Conservation (phyloP, 2,329 filamentous ascomycete species). For the Akanthomyces uredinophilus region DNA sequence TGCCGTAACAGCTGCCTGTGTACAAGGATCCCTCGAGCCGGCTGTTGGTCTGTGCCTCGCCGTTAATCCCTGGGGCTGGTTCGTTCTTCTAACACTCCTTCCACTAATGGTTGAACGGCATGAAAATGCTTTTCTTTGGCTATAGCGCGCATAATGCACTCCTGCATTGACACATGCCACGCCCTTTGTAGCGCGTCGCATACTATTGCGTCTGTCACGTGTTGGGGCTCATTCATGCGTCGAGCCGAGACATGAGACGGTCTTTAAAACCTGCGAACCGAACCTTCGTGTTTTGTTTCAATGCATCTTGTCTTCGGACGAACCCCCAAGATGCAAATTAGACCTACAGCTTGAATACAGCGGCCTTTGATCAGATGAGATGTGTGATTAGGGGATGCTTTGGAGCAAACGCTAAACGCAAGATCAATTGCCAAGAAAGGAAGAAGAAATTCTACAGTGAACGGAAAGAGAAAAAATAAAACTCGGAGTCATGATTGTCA, state of each 20-base stretch:
- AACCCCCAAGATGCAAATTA: background rate
- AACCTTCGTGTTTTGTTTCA: conserved; percentile 3
- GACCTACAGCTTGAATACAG: background rate
- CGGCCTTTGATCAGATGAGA: background rate
- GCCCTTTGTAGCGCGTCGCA: background rate
- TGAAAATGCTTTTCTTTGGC: background rate
- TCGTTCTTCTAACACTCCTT: background rate
- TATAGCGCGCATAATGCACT: background rate
- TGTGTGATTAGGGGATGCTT: background rate
- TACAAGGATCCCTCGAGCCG: background rate
- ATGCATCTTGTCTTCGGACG: background rate
- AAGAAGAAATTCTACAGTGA: too few relatives aligned
- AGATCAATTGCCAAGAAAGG: too few relatives aligned
- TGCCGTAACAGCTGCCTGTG: background rate
- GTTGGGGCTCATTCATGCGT: conserved; percentile 1
- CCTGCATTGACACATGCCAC: background rate
- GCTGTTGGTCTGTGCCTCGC: background rate
- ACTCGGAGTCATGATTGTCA: too few relatives aligned
- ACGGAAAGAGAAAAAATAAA: too few relatives aligned
- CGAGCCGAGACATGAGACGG: conserved; percentile 5
- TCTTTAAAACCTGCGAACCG: background rate
- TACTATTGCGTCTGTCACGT: background rate
- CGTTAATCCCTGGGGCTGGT: background rate
- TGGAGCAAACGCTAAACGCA: too few relatives aligned
- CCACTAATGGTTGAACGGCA: background rate